Base-by-base conservation (phyloP, 2,329 filamentous ascomycete genomes). In the Cladosporium colombiae region DNA sequence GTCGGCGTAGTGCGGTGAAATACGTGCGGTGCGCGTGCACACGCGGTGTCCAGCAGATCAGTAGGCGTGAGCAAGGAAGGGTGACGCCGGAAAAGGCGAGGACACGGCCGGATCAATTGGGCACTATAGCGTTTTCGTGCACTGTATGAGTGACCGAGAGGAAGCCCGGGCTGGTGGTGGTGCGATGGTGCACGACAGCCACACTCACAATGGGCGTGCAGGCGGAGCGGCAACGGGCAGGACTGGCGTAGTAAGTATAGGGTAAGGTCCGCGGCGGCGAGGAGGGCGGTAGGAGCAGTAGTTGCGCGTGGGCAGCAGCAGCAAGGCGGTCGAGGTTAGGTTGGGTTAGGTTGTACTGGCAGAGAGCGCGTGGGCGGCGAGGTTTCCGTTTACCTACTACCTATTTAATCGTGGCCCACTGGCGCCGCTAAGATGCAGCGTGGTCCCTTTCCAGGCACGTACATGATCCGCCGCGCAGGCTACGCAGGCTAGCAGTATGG, bases 371-470 rank as follows among this genome's bases (percentile, higher is more conserved):
- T 35, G 53, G 31, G 29, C 55, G 55, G 60, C 60, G 49, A 53
- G 49, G 29, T 18, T 52, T 29, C 59, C 46, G 35, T 53, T 33
- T 55, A 33, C 59, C 46, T 53, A 44, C 49, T 55, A 21, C 25
- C 52, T 55, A 55, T 63, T 63, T 63, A 63, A 63, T 62, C 61
- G 61, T 63, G 61, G 61, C 50, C 61, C 61, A 63, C 61, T 31
- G 61, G 61, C 33, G 61, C 61, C 61, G 61, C 61, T 63, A 63
- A 44, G 25, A 63, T 63, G 61, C 61, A 63, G 61, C 50, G 33
- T 53, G 35, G 61, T 55, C 61, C 50, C 49, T 56, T 63, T 63
- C 33, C 61, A 63, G 61, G 61, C 61, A 63, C 61, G 61, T 63
- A 63, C 61, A 63, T 63, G 61, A 63, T 63, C 61, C 61, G 61